Base-by-base conservation (phyloP, 768 basidiomycete species). In the Favolaschia claudopus region DNA sequence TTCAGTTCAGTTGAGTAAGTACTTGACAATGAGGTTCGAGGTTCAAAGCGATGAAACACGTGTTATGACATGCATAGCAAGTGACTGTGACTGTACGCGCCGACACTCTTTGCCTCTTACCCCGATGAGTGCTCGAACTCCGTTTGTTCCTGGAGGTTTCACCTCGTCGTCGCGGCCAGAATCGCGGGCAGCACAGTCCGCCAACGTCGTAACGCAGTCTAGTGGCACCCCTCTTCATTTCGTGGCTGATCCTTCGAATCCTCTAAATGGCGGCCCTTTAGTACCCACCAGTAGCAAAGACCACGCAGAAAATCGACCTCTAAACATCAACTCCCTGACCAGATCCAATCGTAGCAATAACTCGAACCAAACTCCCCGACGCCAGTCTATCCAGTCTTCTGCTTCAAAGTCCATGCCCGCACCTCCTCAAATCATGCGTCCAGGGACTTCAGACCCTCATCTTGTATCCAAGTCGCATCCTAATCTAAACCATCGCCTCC, bases 291-390 rank as follows among this genome's bases (percentile, higher is more conserved):
- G 31, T 29, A 5, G 40, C 27, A 38, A 3, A 9, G 48, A 55
- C 31, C 55, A 37, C 27, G 8, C 44, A 5, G 60, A 61, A 1
- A 27, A 27, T 40, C 43, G 36, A 28, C 54, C 54, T 1, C 48
- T 61, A 7, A 61, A 61, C 44, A 55, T 61, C 33, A 55, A 49
- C 7, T 55, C 54, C 49, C 25, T 61, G 14, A 56, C 60, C 24
- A 60, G 50, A 48, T n/a, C 25, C 15, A 55, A 40, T 42, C 60
- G 60, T 34, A 4, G 19, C 10, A 46, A 55, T n/a, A n/a, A n/a
- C n/a, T n/a, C n/a, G n/a, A 46, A 44, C 34, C 36, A 43, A 4
- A 27, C 53, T 55, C n/a, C 53, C 17, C 60, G 60, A 20, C 60
- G 60, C 33, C 54, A 29, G 29, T 61, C 60, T 31, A 25, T 61